A percentile compares a stretch with the other conserved stretches of the same genome.
These are phyloP conservation scores for Articulospora tetracladia DNA, from an alignment of 495 filamentous ascomycete genomes.

Conservation along the genomic window DNA sequence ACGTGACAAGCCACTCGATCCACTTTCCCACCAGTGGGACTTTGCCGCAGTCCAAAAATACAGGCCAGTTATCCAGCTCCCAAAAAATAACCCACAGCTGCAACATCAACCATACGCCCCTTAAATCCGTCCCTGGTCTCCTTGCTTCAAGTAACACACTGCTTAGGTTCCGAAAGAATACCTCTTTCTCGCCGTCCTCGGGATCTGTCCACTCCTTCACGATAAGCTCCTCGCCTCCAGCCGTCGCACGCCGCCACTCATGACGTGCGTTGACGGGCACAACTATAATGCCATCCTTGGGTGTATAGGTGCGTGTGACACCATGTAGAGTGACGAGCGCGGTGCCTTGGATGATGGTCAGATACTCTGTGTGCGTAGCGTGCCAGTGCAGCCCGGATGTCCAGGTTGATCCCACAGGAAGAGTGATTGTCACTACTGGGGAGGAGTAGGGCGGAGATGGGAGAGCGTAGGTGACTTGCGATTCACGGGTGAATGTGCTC, in stretches of 20 bases:
- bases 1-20: constrained; percentile 8
- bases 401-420: constrained; percentile 7
- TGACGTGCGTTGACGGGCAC: constrained; percentile 6
- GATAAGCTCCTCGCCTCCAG: constrained; percentile 6
- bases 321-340: constrained; percentile 7
- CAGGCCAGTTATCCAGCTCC: constrained; percentile 13
- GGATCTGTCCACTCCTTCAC: constrained; percentile 14
- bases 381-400: constrained; percentile 16
- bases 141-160: constrained; percentile 5
- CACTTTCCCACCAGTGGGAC: not conserved
- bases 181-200: constrained; percentile 13
- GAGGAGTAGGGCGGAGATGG: constrained; percentile 4
- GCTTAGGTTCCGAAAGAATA: constrained; percentile 15
- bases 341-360: constrained; percentile 4
- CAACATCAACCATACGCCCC: constrained; percentile 1
- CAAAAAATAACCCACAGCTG: constrained; percentile 10
- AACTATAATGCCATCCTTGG: constrained; percentile 2
- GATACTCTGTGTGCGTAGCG: constrained; percentile 13
- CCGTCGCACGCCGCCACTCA: constrained; percentile 3
- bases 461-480: constrained; percentile 7
- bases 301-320: not conserved
- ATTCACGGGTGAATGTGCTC: constrained; percentile 1
- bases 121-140: constrained; percentile 2
- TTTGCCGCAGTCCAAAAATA: not conserved
- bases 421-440: constrained; percentile 1